These are phyloP conservation scores for Pseudozyma thailandica DNA, from an alignment of 1,284 basidiomycete species.

Conservation along the genomic window DNA sequence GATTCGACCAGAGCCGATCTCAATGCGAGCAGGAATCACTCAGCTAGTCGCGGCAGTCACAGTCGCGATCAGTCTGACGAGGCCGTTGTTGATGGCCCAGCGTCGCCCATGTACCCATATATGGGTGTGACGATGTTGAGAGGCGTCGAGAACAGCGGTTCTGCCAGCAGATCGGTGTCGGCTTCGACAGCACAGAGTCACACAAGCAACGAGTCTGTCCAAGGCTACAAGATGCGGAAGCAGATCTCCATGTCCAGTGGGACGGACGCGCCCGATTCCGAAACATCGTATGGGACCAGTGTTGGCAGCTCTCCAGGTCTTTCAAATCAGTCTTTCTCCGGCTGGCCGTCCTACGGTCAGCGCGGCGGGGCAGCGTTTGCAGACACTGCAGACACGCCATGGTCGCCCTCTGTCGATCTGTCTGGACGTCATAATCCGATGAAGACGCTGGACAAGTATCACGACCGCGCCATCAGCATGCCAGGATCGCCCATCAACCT, in stretches of 20 bases:
- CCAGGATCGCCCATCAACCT: conserved; percentile 15
- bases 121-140: conserved; percentile 18
- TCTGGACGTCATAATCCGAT: not conserved
- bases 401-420: conserved; percentile 14
- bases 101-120: conserved; percentile 1
- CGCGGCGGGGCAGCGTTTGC: conserved; percentile 5
- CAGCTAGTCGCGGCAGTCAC: not conserved
- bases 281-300: conserved; percentile 46
- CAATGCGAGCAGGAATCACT: not conserved
- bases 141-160: conserved; percentile 12
- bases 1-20: not conserved
- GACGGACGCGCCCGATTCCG: conserved; percentile 35
- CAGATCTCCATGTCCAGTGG: conserved; percentile 30
- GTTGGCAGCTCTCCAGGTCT: conserved; percentile 37
- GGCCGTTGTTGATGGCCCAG: conserved; percentile 1
- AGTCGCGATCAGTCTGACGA: conserved; percentile 5
- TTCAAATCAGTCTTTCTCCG: conserved; percentile 9
- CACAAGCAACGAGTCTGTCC: conserved; percentile 27
- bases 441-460: not conserved
- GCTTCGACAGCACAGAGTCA: conserved; percentile 35
- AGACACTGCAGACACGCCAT: conserved; percentile 15
- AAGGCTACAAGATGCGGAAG: conserved; percentile 33
- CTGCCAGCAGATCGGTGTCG: conserved; percentile 34
- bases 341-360: conserved; percentile 18
- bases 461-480: conserved; percentile 3